Base-by-base conservation (phyloP, 768 basidiomycete genomes). In the Podaxis sp. region DNA sequence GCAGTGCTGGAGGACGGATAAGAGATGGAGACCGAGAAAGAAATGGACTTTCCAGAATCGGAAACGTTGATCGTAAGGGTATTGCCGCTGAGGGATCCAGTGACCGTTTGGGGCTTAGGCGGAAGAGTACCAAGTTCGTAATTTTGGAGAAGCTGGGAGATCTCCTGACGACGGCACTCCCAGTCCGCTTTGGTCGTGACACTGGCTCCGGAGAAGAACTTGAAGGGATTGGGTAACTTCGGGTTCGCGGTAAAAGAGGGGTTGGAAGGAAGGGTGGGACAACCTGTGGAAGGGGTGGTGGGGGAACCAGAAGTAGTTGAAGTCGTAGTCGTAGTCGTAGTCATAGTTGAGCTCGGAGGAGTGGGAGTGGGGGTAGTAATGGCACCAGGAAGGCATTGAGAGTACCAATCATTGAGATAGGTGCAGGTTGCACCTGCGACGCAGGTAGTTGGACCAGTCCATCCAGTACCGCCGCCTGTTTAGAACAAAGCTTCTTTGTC, bases 41-140 rank as follows among this genome's bases (percentile, higher is more conserved):
- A 78, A 66, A 85, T 84, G 2, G 79, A 77, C 61, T 76, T 77
- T 26, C 81, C 80, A 28, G 68, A 71, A 60, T 84, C 77, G 44
- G 76, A 75, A 38, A 77, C 82, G 40, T 75, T 84, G 69, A 86
- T 79, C n/a, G 78, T 10, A 3, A 86, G 76, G 24, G 30, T 36
- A 26, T 37, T 56, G 36, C 74, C 70, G 12, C 78, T 74, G 69
- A 80, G 75, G n/a, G 78, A 74, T 1, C 75, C 79, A 4, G 77
- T 77, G 48, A 84, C 71, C 4, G 72, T 68, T 17, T 75, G 66
- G 0, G 84, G 84, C 64, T 71, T 72, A 1, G 73, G 74, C 0
- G 83, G 83, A n/a, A 84, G 71, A 1, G 75, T 74, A 6, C 84
- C 84, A 3, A 80, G 74, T 69, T 86, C 84, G 67, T 80, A 79